Evolutionary conservation across 2,329 filamentous ascomycete species (phyloP).

Genomic region (Chalaropsis ovoidea): DNA sequence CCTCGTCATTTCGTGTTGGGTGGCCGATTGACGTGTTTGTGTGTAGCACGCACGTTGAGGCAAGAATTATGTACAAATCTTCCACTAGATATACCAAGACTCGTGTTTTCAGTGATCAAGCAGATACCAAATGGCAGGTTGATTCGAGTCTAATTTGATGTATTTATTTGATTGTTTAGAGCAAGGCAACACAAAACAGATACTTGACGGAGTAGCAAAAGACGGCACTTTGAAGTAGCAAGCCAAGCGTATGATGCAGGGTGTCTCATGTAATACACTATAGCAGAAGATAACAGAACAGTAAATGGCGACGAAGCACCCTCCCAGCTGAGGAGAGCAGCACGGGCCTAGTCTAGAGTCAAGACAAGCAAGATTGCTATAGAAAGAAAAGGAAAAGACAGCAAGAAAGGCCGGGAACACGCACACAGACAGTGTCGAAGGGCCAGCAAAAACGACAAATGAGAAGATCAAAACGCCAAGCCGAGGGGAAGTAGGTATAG

Average conservation of each 20-base stretch:
- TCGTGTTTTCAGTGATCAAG: neutral
- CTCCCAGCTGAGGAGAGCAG: slow-evolving; percentile 2
- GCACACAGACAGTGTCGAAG: neutral
- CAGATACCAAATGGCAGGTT: neutral
- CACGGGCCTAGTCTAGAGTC: slow-evolving; percentile 11
- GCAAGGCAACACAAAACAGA: neutral
- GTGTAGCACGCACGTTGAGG: neutral
- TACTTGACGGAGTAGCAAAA: neutral
- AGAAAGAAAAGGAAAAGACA: neutral
- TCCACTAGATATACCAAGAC: slow-evolving; percentile 2
- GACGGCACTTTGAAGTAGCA: neutral
- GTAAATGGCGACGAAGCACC: neutral
- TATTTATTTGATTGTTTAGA: neutral
- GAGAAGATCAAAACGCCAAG: slow-evolving; percentile 13
- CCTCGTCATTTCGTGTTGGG: neutral
- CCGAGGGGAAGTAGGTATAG: neutral
- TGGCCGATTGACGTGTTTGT: neutral
- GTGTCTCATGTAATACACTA: neutral
- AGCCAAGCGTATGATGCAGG: neutral
- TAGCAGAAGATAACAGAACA: neutral
- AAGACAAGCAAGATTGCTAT: neutral
- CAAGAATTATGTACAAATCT: slow-evolving; percentile 1
- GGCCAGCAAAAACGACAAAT: neutral
- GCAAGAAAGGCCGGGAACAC: neutral
- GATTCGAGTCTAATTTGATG: neutral